Percentiles rank a stretch among this genome's conserved stretches.
Evolutionary conservation across 805 yeast genomes (phyloP).

Genomic region (Ogataea chonburiensis): DNA sequence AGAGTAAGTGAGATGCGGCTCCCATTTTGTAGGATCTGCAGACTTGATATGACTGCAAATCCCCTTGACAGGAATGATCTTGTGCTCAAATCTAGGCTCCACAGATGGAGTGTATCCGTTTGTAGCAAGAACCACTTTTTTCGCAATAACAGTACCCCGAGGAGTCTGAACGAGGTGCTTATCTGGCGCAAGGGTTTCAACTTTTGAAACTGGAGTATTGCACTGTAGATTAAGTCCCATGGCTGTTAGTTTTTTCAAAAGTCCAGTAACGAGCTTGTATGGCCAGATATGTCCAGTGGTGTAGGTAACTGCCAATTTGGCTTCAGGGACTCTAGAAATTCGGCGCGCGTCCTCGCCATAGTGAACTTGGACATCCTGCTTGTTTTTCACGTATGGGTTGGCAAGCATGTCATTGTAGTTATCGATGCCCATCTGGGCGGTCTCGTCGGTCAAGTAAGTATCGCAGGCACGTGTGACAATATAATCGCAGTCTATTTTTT

Average conservation of each 20-base stretch:
- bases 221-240: conserved; percentile 38
- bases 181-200: conserved; percentile 27
- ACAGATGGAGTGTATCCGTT: conserved; percentile 35
- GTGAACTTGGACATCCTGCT: conserved; percentile 33
- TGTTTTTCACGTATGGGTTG: conserved; percentile 31
- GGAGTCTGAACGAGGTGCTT: conserved; percentile 33
- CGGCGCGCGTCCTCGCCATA: conserved; percentile 33
- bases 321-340: conserved; percentile 30
- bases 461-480: conserved; percentile 32
- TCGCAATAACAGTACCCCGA: conserved; percentile 27
- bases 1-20: conserved; percentile 37
- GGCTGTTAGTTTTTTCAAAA: conserved; percentile 37
- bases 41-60: conserved; percentile 30
- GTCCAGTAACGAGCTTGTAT: conserved; percentile 37
- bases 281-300: conserved; percentile 48
- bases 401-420: conserved; percentile 21
- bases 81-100: conserved; percentile 26
- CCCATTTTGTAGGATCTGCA: conserved; percentile 17
- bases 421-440: conserved; percentile 13
- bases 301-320: conserved; percentile 34
- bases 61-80: conserved; percentile 39
- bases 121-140: conserved; percentile 38
- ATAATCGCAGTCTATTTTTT: conserved; percentile 35
- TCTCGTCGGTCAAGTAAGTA: conserved; percentile 19
- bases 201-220: conserved; percentile 37